Conservation (phyloP, 352 stramenopile genomes). For the Blastocystis sp. region DNA sequence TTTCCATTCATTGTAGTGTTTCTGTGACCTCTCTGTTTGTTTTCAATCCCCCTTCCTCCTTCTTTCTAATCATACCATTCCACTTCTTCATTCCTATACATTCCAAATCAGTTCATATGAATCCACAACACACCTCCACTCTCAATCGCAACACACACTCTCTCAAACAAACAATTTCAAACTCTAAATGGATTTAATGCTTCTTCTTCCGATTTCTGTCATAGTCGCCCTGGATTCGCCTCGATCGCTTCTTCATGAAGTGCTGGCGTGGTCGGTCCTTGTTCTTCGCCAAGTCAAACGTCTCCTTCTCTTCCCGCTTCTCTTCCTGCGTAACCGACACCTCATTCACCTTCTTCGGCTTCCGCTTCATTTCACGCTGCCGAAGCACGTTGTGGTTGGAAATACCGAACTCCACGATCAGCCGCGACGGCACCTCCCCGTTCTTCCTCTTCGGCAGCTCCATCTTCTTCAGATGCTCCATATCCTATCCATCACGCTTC, state of each 20-base stretch:
- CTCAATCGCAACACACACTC: no score
- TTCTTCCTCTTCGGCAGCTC: constrained; percentile 60
- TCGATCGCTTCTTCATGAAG: constrained; percentile 73
- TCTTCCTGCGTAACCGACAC: constrained; percentile 46
- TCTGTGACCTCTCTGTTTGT: no score
- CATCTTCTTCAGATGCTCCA: constrained; percentile 73
- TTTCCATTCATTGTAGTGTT: no score
- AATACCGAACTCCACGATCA: constrained; percentile 10
- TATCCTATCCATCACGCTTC: constrained; percentile 72
- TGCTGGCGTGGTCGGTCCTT: constrained; percentile 71
- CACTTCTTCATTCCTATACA: no score
- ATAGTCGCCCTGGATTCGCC: background rate
- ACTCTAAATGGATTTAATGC: background rate
- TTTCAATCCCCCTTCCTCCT: no score
- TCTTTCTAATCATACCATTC: no score
- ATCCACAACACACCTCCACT: no score
- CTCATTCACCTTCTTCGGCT: constrained; percentile 70
- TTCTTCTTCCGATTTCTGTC: constrained; percentile 23
- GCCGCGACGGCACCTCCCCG: constrained; percentile 74
- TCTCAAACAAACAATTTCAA: background rate
- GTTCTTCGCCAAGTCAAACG: constrained; percentile 39
- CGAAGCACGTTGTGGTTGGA: constrained; percentile 74
- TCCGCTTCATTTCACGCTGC: constrained; percentile 4
- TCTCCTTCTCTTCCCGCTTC: constrained; percentile 72
- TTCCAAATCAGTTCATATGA: no score